Evolutionary conservation across 164 flowering plant species (phyloP).

Genomic region (Tinospora cordifolia): DNA sequence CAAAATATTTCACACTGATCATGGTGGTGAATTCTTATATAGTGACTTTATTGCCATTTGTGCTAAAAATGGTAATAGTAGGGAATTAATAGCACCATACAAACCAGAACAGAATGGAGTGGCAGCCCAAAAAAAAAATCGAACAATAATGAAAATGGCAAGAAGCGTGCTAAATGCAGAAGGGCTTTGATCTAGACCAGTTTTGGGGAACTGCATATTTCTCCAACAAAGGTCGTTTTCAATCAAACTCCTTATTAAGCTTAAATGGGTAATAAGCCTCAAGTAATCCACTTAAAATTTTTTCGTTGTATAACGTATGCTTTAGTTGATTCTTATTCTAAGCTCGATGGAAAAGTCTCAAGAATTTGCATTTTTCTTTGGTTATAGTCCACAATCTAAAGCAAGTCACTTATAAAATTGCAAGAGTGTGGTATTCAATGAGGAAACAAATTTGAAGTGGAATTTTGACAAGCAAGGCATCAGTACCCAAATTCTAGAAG

Average conservation of each 20-base stretch:
- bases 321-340: conserved; percentile 2
- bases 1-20: too few species aligned
- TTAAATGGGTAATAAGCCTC: background rate
- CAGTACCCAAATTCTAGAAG: too few species aligned
- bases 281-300: background rate
- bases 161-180: background rate
- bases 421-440: background rate
- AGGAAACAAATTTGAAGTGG: background rate
- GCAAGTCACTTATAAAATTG: background rate
- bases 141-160: conserved; percentile 4
- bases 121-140: background rate
- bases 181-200: background rate
- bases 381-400: too few species aligned
- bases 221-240: background rate
- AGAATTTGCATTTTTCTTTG: too few species aligned
- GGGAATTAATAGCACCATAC: background rate
- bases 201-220: conserved; percentile 4
- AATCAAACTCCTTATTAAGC: background rate
- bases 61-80: background rate
- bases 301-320: conserved; percentile 4
- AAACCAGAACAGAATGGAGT: background rate
- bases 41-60: background rate
- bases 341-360: too few species aligned
- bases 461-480: background rate
- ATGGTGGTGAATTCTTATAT: background rate